Conservation (phyloP, 208 protist species). For the Phytomonas sp. region DNA sequence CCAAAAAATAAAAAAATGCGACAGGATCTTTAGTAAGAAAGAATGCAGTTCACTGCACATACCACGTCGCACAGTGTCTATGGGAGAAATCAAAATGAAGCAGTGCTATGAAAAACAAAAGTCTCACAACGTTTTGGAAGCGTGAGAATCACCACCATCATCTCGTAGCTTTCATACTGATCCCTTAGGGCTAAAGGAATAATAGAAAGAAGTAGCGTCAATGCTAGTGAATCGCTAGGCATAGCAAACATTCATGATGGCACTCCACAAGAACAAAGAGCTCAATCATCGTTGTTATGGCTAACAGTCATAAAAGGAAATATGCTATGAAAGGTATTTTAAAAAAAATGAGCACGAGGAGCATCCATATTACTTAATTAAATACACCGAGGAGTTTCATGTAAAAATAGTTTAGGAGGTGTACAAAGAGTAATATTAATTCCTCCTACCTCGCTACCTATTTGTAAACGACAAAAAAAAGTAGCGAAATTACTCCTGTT, state of each 20-base stretch:
- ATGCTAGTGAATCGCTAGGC: neutral
- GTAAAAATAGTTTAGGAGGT: neutral
- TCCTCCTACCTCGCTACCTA: neutral
- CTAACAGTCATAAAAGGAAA: neutral
- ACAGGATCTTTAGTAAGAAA: neutral
- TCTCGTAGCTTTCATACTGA: neutral
- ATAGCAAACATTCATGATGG: neutral
- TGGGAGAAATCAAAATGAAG: neutral
- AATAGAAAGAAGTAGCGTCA: neutral
- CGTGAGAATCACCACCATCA: neutral
- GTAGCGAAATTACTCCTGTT: neutral
- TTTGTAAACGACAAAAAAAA: neutral
- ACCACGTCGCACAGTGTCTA: neutral
- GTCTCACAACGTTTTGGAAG: neutral
- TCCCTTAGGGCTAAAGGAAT: neutral
- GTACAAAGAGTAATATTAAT: neutral
- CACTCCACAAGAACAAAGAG: neutral
- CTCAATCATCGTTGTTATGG: neutral
- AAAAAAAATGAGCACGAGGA: neutral
- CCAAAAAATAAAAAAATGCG: conserved; percentile 9
- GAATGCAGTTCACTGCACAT: neutral
- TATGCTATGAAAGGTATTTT: neutral
- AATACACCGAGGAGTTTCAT: neutral
- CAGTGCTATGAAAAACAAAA: neutral
- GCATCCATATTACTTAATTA: neutral